Evolutionary conservation across 1,284 basidiomycete species (phyloP), one percentile per base, ranked within the genome.

Genomic region (Neolentinus lepideus): DNA sequence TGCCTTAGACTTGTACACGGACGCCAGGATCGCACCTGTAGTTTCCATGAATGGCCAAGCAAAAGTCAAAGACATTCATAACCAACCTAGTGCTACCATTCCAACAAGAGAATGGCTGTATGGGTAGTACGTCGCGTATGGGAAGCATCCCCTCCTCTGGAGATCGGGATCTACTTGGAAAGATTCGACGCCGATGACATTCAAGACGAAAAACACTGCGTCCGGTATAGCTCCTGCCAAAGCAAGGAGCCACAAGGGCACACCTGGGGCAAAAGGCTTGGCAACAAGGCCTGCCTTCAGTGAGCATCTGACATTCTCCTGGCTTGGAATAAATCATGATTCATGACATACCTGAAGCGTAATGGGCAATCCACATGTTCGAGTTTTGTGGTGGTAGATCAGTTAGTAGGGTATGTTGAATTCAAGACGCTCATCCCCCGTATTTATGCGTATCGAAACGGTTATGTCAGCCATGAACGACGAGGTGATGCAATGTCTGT

Each of bases 121-220:
- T 4, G 67, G 64, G 54, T 70, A 67, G 58, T 69, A 63, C 51
- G 66, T 67, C 43, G 66, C 57, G 51, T 68, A 69, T 24, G 68
- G 67, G 59, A 69, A 70, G 57, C 67, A 70, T 50, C 47, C 47
- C 22, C 60, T 59, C n/a, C 56, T 53, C 2, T 54, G 59, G 19
- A 68, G 57, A 2, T 47, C 52, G 10, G 47, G 25, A 59, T 69
- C 64, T 54, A 67, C 61, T 55, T 62, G 63, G 63, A 67, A 69
- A 9, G 61, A 60, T 54, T 67, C 65, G 48, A 69, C 57, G n/a
- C 64, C 63, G 31, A 67, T 31, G 45, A 69, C 63, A 51, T 63
- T 64, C 4, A 68, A 57, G 26, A 66, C 47, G 58, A 67, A 66
- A 58, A 69, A 68, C 31, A 61, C 43, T 1, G 64, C 64, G 45